Base-by-base conservation (phyloP, 108 stramenopile genomes). In the Hondaea fermentalgiana region DNA sequence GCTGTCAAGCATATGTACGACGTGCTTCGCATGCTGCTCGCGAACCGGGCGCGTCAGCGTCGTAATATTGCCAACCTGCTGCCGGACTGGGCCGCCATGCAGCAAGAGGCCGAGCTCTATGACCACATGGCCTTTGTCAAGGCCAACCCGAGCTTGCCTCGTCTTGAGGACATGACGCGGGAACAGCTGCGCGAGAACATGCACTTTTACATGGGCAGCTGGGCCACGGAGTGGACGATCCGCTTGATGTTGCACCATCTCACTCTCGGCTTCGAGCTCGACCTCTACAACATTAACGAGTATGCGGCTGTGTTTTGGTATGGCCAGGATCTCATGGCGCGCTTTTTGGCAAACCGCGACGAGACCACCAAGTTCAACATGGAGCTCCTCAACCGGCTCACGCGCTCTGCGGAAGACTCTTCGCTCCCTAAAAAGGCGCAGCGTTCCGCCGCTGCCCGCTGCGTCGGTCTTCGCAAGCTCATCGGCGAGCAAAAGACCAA, bases 51-150 rank as follows among this genome's bases (percentile, higher is more conserved):
- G 76, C 76, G 76, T 0, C 76, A 83, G 76, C 76, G 76, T 45
- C 76, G 76, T 4, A 83, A 83, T 45, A 83, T 83, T 53, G 76
- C 76, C 76, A 83, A 83, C n/a, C 12, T 83, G n/a, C 51, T 83
- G 10, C 76, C 76, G 49, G 76, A 83, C 23, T 83, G 76, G 76
- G 76, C 76, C 6, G 49, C 51, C 51, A 83, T 35, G 49, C 76
- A 83, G 76, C 76, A 83, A 83, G 76, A 83, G 28, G 76, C 76
- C n/a, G 76, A 83, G 51, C n/a, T 47, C 16, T 53, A 83, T 17
- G 76, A 83, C 76, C 76, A 83, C 49, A 23, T 53, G 23, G 76
- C 76, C 19, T 53, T 83, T 47, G 49, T 83, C n/a, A 53, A 83
- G 51, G 12, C 51, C n/a, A 47, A 53, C 49, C 76, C 76, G 45